Conservation (phyloP, 1,139 yeast species). For the Diutina rugosa region DNA sequence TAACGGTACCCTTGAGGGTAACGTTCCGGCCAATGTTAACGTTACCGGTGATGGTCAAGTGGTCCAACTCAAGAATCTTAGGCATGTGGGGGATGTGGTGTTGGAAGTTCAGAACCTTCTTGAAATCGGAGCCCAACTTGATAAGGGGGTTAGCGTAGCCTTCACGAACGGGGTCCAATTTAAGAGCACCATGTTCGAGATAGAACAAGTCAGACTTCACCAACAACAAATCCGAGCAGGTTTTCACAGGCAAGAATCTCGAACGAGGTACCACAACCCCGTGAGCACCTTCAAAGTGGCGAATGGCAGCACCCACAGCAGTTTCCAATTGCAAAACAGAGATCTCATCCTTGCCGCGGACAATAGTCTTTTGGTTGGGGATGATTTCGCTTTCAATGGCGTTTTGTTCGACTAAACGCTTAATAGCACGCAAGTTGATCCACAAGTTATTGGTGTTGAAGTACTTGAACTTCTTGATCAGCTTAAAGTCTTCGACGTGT, state of each 20-base stretch:
- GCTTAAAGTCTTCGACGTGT: conserved; percentile 95
- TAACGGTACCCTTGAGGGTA: conserved; percentile 90
- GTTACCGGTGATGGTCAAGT: conserved; percentile 93
- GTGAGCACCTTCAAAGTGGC: conserved; percentile 89
- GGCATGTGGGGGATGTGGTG: conserved; percentile 92
- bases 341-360: conserved; percentile 63
- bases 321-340: conserved; percentile 93
- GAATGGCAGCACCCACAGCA: conserved; percentile 98
- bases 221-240: conserved; percentile 85
- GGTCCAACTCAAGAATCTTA: conserved; percentile 89
- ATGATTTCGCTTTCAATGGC: conserved; percentile 85
- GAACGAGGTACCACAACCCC: conserved; percentile 98
- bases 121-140: conserved; percentile 92
- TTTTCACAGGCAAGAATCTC: conserved; percentile 95
- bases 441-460: conserved; percentile 97
- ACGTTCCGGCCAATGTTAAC: conserved; percentile 86
- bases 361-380: conserved; percentile 82
- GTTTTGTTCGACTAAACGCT: conserved; percentile 78
- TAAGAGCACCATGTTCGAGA: conserved; percentile 85
- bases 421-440: conserved; percentile 91
- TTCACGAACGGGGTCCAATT: conserved; percentile 72
- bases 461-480: conserved; percentile 93
- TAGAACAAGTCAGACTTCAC: conserved; percentile 94
- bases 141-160: conserved; percentile 86
- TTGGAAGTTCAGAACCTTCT: conserved; percentile 88